Evolutionary conservation across 257 asterid genomes (phyloP).

Genomic region (Prunella vulgaris): DNA sequence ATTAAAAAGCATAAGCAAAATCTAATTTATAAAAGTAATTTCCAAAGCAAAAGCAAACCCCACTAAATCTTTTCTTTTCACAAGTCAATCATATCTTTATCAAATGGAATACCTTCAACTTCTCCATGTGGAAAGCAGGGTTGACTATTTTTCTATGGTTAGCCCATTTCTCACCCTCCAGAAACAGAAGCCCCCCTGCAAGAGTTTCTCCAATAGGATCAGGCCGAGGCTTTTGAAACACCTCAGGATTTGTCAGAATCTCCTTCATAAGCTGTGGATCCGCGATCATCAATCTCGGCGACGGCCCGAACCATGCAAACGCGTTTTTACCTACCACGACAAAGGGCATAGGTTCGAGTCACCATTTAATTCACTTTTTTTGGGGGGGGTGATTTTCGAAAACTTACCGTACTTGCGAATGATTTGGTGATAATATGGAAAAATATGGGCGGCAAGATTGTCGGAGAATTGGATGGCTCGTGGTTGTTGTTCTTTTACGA

Average conservation of each 20-base stretch:
- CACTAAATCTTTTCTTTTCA: no score
- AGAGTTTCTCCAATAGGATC: slow-evolving; percentile 28
- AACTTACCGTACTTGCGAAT: slow-evolving; percentile 24
- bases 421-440: slow-evolving; percentile 28
- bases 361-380: no score
- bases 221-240: slow-evolving; percentile 30
- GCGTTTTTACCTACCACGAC: slow-evolving; percentile 32
- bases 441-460: slow-evolving; percentile 27
- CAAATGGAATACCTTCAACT: slow-evolving; percentile 28
- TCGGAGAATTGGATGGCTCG: slow-evolving; percentile 32
- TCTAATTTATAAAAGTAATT: no score
- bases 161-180: slow-evolving; percentile 40
- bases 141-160: slow-evolving; percentile 35
- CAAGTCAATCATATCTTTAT: no score
- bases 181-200: slow-evolving; percentile 36
- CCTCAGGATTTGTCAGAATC: slow-evolving; percentile 22
- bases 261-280: slow-evolving; percentile 40
- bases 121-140: slow-evolving; percentile 43
- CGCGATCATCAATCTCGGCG: slow-evolving; percentile 22
- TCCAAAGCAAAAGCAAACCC: background rate
- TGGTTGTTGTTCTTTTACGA: slow-evolving; percentile 19
- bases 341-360: no score
- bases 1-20: no score
- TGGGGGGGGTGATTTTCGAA: no score
- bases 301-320: slow-evolving; percentile 41